Conservation (phyloP, 148 eudicot genomes). For the Linanthus parryae region DNA sequence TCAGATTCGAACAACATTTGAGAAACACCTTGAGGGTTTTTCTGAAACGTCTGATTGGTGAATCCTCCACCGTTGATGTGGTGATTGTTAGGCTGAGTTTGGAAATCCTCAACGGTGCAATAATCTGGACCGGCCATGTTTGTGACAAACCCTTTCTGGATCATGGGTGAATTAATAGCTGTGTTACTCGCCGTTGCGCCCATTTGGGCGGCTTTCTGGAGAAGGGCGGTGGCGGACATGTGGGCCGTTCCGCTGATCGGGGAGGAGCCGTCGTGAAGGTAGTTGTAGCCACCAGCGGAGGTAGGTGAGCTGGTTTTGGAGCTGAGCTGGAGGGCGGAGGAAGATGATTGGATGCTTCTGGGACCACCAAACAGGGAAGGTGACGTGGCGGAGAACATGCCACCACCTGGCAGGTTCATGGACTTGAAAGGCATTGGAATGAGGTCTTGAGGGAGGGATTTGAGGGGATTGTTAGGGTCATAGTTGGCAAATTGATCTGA, state of each 20-base stretch:
- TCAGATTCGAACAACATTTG: background rate
- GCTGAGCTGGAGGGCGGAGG: constrained; percentile 1
- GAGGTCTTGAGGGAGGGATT: constrained; percentile 31
- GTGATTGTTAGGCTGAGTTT: background rate
- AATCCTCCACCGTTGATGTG: background rate
- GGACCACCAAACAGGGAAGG: background rate
- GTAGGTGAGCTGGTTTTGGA: background rate
- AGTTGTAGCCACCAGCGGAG: constrained; percentile 1
- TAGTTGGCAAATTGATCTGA: constrained; percentile 29
- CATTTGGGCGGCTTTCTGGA: constrained; percentile 4
- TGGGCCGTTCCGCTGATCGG: background rate
- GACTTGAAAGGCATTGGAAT: constrained; percentile 33
- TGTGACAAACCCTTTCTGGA: background rate
- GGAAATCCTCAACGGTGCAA: background rate
- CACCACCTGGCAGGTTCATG: constrained; percentile 29
- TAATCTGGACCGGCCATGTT: background rate
- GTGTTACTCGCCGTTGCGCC: background rate
- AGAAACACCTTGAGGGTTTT: background rate
- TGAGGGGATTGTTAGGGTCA: constrained; percentile 29
- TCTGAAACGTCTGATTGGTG: background rate
- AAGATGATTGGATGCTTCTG: background rate
- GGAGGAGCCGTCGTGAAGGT: background rate
- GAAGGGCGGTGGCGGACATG: constrained; percentile 3
- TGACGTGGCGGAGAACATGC: constrained; percentile 3
- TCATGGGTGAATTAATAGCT: background rate